Evolutionary conservation across 2,329 filamentous ascomycete species (phyloP).

Genomic region (Claviceps sp.): DNA sequence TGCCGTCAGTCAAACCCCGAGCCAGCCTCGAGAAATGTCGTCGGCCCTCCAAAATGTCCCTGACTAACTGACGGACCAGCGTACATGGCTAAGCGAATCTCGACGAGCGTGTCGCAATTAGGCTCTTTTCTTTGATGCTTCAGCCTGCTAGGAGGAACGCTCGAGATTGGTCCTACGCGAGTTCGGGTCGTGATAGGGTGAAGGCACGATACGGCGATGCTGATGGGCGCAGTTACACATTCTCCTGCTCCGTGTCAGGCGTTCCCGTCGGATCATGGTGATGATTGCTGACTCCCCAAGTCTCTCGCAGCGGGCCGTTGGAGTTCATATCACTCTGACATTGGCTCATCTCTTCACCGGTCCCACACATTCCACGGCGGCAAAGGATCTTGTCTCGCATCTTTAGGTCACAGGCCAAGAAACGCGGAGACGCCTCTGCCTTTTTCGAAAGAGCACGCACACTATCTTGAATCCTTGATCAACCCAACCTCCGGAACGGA

Average conservation of each 20-base stretch:
- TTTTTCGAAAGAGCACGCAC: not conserved
- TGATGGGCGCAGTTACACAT: not conserved
- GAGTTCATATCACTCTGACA: slow-evolving; percentile 1
- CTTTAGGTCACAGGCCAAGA: slow-evolving; percentile 5
- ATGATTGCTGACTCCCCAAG: not conserved
- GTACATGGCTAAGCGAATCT: too few species aligned
- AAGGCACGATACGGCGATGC: not conserved
- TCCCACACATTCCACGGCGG: slow-evolving; percentile 8
- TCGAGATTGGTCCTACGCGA: not conserved
- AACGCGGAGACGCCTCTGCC: not conserved
- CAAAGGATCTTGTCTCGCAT: slow-evolving; percentile 3
- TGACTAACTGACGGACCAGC: not conserved
- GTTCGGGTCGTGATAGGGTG: not conserved
- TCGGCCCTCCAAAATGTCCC: not conserved
- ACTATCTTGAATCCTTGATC: not conserved
- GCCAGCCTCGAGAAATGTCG: not conserved
- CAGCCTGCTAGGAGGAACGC: not conserved
- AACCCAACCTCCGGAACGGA: not conserved
- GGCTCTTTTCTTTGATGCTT: not conserved
- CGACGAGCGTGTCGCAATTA: too few species aligned
- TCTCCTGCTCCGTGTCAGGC: not conserved
- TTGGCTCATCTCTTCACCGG: slow-evolving; percentile 12
- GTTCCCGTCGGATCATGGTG: not conserved
- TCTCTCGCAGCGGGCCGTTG: slow-evolving; percentile 1
- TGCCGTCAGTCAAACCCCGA: not conserved